Conservation (phyloP, 768 basidiomycete genomes). For the Rhodotorula sphaerocarpa region DNA sequence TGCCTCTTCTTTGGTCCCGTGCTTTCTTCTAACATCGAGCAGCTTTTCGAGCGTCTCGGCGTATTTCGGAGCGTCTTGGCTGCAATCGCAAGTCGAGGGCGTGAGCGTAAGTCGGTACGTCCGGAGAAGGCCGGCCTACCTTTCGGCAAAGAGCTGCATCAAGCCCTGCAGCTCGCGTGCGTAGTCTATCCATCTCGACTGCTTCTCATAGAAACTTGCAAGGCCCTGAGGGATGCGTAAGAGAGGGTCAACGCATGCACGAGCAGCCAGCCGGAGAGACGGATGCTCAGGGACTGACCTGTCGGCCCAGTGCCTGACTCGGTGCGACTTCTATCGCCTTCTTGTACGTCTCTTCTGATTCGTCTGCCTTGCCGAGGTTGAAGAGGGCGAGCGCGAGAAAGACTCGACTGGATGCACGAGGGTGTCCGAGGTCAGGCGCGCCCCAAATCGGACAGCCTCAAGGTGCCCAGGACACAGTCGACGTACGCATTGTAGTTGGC, state of each 20-base stretch:
- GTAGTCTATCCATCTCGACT: slow-evolving; percentile 55
- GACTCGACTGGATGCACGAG: slow-evolving; percentile 56
- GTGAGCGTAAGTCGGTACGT: background rate
- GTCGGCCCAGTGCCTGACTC: slow-evolving; percentile 69
- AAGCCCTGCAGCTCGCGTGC: slow-evolving; percentile 53
- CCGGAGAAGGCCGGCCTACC: slow-evolving; percentile 47
- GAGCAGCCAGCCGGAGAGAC: too few species aligned
- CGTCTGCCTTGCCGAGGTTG: slow-evolving; percentile 60
- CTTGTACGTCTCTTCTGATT: slow-evolving; percentile 78
- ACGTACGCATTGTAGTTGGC: slow-evolving; percentile 88
- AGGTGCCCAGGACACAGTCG: too few species aligned
- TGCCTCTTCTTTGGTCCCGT: slow-evolving; percentile 59
- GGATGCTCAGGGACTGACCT: slow-evolving; percentile 59
- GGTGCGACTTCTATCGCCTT: slow-evolving; percentile 66
- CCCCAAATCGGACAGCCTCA: too few species aligned
- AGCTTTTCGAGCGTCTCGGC: slow-evolving; percentile 74
- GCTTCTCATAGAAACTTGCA: slow-evolving; percentile 61
- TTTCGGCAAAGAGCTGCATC: slow-evolving; percentile 54
- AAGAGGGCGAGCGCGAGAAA: slow-evolving; percentile 73
- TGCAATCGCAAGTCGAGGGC: slow-evolving; percentile 43
- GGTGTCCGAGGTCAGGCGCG: too few species aligned
- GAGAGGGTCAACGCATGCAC: too few species aligned
- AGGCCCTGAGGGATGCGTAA: slow-evolving; percentile 54
- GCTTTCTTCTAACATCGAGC: slow-evolving; percentile 55
- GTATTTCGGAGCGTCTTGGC: slow-evolving; percentile 67